Percentiles rank a stretch among this genome's conserved stretches.
Evolutionary conservation across 106 monocot genomes (phyloP).

Genomic region (Hemerocallis citrina): DNA sequence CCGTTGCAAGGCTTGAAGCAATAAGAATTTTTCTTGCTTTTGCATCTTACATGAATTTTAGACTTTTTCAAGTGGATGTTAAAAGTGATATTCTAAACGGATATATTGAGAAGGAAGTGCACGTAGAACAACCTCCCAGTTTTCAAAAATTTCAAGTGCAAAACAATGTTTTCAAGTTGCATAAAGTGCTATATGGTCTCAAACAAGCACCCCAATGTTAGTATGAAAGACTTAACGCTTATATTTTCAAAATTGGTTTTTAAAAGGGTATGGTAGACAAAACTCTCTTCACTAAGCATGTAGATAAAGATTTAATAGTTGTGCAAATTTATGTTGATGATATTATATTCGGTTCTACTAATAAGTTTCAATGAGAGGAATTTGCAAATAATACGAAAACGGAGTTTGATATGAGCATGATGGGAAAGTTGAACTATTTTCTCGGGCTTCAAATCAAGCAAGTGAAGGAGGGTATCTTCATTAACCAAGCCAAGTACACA

Average conservation of each 20-base stretch:
- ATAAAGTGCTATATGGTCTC: not conserved
- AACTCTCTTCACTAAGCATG: not conserved
- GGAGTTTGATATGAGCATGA: not conserved
- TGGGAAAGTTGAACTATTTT: not conserved
- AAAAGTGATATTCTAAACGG: not conserved
- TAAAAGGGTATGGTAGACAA: not conserved
- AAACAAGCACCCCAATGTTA: not conserved
- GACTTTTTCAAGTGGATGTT: not conserved
- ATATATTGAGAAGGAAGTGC: not conserved
- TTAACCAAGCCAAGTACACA: not conserved
- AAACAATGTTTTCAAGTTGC: not conserved
- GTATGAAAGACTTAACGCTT: not conserved
- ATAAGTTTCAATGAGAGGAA: not conserved
- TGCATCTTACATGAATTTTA: not conserved
- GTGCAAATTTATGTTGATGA: slow-evolving; percentile 2
- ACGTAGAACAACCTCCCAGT: not conserved
- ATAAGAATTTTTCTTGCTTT: not conserved
- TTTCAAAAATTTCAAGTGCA: not conserved
- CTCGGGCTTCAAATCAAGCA: not conserved
- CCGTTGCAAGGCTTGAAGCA: not conserved
- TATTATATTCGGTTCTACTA: slow-evolving; percentile 1
- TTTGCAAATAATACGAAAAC: not conserved
- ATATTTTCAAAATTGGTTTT: not conserved
- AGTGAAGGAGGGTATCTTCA: not conserved
- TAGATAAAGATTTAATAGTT: not conserved